Percentiles rank a stretch among this genome's conserved stretches.
Evolutionary conservation across 2,329 filamentous ascomycete genomes (phyloP).

Genomic region (Colletotrichum falcatum): DNA sequence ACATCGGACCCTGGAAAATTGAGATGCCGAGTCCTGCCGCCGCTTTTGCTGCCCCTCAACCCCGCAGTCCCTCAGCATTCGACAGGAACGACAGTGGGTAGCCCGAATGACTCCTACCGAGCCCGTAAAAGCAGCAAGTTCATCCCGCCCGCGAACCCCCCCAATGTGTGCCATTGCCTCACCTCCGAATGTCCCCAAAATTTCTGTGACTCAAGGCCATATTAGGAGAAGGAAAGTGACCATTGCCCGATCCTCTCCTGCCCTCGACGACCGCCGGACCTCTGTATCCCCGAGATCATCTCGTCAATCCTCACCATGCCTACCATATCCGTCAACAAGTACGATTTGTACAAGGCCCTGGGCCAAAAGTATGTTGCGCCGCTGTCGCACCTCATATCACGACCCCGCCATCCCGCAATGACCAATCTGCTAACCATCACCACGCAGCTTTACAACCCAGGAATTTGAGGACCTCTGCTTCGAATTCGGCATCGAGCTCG

Average conservation of each 20-base stretch:
- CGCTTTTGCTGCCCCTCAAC: slow-evolving; percentile 39
- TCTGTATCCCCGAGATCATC: slow-evolving; percentile 24
- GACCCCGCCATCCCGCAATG: slow-evolving; percentile 36
- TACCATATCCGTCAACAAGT: slow-evolving; percentile 97
- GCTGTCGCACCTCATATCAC: slow-evolving; percentile 22
- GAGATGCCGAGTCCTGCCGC: slow-evolving; percentile 35
- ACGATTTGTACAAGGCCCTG: slow-evolving; percentile 91
- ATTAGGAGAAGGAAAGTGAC: slow-evolving; percentile 36
- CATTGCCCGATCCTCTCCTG: slow-evolving; percentile 30
- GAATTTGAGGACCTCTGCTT: slow-evolving; percentile 98
- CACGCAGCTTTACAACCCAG: slow-evolving; percentile 85
- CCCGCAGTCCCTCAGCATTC: slow-evolving; percentile 21
- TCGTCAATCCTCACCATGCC: slow-evolving; percentile 72
- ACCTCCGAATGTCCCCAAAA: slow-evolving; percentile 47
- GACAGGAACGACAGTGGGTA: background rate
- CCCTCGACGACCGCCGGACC: slow-evolving; percentile 30
- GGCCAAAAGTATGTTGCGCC: slow-evolving; percentile 79
- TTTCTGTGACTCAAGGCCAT: slow-evolving; percentile 56
- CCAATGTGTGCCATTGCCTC: slow-evolving; percentile 30
- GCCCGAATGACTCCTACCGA: slow-evolving; percentile 10
- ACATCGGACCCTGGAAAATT: slow-evolving; percentile 41
- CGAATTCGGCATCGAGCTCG: slow-evolving; percentile 97
- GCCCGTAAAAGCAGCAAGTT: slow-evolving; percentile 33
- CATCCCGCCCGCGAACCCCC: slow-evolving; percentile 35
- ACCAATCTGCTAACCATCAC: slow-evolving; percentile 38